These are phyloP conservation scores for Furculomyces boomerangus DNA, from an alignment of 371 early-diverging fungal genomes.

Conservation along the genomic window DNA sequence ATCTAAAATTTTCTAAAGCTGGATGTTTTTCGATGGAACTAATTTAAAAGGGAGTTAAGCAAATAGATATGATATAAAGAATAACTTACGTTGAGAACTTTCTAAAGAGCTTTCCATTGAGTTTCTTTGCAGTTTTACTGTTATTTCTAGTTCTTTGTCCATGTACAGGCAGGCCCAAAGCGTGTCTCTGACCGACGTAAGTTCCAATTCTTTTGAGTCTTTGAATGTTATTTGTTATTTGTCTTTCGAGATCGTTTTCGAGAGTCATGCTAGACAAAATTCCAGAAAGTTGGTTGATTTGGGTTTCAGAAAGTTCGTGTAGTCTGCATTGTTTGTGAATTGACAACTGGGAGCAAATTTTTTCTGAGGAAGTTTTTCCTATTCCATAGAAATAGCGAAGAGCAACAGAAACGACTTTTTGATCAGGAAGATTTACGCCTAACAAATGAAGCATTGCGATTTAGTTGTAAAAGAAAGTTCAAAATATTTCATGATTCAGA, in stretches of 20 bases:
- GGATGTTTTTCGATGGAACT: too few relatives aligned
- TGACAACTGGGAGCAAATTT: conserved; percentile 56
- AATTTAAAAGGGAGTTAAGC: too few relatives aligned
- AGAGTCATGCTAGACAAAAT: conserved; percentile 76
- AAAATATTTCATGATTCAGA: too few relatives aligned
- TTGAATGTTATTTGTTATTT: conserved; percentile 58
- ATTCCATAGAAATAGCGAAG: conserved; percentile 87
- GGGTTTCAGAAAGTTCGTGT: conserved; percentile 64
- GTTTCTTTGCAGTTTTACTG: conserved; percentile 64
- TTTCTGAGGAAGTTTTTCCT: conserved; percentile 52
- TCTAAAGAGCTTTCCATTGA: conserved; percentile 37
- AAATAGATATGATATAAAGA: background rate
- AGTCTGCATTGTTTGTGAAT: conserved; percentile 64
- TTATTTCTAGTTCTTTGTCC: conserved; percentile 83
- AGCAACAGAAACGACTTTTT: conserved; percentile 53
- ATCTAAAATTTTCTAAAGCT: too few relatives aligned
- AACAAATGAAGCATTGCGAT: conserved; percentile 65
- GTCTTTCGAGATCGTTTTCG: conserved; percentile 71
- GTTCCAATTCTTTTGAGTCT: conserved; percentile 64
- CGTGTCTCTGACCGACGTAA: conserved; percentile 71
- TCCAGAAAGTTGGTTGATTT: conserved; percentile 68
- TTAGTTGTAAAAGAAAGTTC: too few relatives aligned
- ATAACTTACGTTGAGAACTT: conserved; percentile 16
- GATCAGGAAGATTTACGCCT: conserved; percentile 85
- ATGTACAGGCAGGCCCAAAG: conserved; percentile 73